These are phyloP conservation scores for Exophiala dermatitidis DNA, from an alignment of 2,329 filamentous ascomycete species.

Conservation along the genomic window DNA sequence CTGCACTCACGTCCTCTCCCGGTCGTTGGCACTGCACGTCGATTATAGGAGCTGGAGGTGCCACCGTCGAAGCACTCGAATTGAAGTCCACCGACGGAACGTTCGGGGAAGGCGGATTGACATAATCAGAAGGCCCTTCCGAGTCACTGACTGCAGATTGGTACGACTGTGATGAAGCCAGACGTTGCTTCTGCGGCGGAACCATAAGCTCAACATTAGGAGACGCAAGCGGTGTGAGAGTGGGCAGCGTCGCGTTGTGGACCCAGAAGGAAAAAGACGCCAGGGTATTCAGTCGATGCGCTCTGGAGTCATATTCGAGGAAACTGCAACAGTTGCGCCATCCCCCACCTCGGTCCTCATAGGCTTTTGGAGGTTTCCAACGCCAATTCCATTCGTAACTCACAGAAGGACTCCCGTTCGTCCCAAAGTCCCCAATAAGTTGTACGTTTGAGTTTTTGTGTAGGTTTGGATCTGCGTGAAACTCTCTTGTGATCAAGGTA, in stretches of 20 bases:
- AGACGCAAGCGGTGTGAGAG: constrained; percentile 57
- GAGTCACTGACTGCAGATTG: constrained; percentile 71
- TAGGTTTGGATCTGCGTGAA: constrained; percentile 92
- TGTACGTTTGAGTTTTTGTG: constrained; percentile 97
- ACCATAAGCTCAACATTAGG: constrained; percentile 66
- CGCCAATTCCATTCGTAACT: constrained; percentile 95
- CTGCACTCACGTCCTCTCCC: constrained; percentile 72
- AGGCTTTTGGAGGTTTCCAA: constrained; percentile 80
- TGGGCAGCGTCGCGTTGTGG: constrained; percentile 51
- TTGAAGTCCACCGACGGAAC: constrained; percentile 24
- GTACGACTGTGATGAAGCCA: constrained; percentile 80
- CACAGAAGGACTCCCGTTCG: constrained; percentile 72
- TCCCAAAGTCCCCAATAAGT: constrained; percentile 84
- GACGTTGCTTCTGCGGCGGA: constrained; percentile 63
- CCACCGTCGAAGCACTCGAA: constrained; percentile 29
- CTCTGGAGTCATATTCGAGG: constrained; percentile 91
- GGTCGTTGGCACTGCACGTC: constrained; percentile 82
- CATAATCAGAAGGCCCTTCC: constrained; percentile 45
- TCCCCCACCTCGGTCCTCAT: constrained; percentile 77
- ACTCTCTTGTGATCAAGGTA: constrained; percentile 87
- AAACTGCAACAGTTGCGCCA: constrained; percentile 98
- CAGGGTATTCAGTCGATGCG: constrained; percentile 78
- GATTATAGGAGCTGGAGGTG: constrained; percentile 55
- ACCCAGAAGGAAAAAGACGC: constrained; percentile 96
- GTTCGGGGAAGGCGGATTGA: constrained; percentile 30